Base-by-base conservation (phyloP, 225 moss, liverwort and hornwort genomes). In the Pseudoscleropodium purum region DNA sequence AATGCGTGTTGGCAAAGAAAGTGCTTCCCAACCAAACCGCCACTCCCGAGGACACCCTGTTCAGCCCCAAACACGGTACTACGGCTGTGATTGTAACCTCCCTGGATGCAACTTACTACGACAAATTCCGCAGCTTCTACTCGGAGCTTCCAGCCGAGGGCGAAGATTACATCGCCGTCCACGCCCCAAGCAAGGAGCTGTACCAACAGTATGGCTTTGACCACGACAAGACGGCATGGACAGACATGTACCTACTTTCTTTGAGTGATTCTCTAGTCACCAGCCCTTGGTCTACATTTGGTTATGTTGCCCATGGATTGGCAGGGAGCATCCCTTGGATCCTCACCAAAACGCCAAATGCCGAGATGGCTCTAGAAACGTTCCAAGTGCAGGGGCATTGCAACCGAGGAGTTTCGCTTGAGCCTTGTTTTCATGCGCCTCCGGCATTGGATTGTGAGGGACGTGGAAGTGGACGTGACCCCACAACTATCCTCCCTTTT, bases 231-330 rank as follows among this genome's bases (percentile, higher is more conserved):
- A 95, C 93, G 78, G 98, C 98, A 4, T 98, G 94, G 96, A 89
- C 89, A 1, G 98, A 98, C 62, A 98, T 98, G 6, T 94, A 94
- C 60, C 92, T 97, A 17, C 94, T 97, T 15, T 96, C 97, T 37
- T 88, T 95, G 23, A 97, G 96, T 62, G 96, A 96, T 68, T 88
- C 62, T 25, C 90, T 97, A 39, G 94, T 98, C 49, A 97, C 96
- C 9, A 97, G 97, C 79, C 93, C 97, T 7, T 96, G 95, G 96
- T 98, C 97, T 43, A 98, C 98, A 15, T 98, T 98, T 81, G 98
- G 98, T 23, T 98, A 98, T 78, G 62, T 95, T 19, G 97, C 98
- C 19, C 98, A 98, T 61, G 95, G 92, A 20, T 88, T 98, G 15
- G 95, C 94, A 18, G 97, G 96, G 5, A 82, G 87, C 39, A 82